Evolutionary conservation across 116 monocot genomes (phyloP).

Genomic region (Zostera marina): DNA sequence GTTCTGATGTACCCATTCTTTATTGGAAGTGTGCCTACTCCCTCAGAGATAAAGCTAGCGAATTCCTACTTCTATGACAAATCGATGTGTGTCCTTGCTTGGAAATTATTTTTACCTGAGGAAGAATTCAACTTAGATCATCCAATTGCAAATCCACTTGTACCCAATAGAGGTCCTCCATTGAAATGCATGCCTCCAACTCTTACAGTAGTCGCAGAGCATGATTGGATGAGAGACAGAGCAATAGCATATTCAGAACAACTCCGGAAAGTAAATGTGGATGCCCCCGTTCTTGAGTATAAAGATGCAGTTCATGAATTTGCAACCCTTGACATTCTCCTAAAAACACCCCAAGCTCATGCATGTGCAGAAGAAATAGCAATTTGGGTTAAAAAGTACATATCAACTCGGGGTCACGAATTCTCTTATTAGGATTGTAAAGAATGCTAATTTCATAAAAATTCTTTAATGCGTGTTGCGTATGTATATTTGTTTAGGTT

Average conservation of each 20-base stretch:
- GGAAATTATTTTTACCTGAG: slow-evolving; percentile 68
- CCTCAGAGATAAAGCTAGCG: slow-evolving; percentile 73
- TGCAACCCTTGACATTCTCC: slow-evolving; percentile 66
- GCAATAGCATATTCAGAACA: slow-evolving; percentile 81
- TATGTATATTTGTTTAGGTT: slow-evolving; percentile 1
- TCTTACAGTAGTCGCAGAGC: slow-evolving; percentile 73
- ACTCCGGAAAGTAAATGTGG: slow-evolving; percentile 74
- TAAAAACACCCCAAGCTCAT: slow-evolving; percentile 71
- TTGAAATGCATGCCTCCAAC: slow-evolving; percentile 85
- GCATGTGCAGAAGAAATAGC: slow-evolving; percentile 82
- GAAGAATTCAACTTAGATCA: slow-evolving; percentile 72
- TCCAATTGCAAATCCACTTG: slow-evolving; percentile 73
- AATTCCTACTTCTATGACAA: slow-evolving; percentile 93
- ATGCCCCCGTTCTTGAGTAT: slow-evolving; percentile 80
- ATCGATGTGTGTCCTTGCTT: slow-evolving; percentile 60
- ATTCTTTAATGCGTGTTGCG: not conserved
- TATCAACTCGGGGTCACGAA: slow-evolving; percentile 69
- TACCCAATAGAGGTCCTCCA: slow-evolving; percentile 48
- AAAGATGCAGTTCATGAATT: slow-evolving; percentile 87
- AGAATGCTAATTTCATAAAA: not conserved
- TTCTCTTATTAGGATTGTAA: slow-evolving; percentile 52
- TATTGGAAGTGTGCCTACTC: slow-evolving; percentile 62
- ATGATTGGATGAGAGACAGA: slow-evolving; percentile 89
- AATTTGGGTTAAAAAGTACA: slow-evolving; percentile 84
- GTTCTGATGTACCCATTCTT: slow-evolving; percentile 92